phyloP scores from a whole-genome alignment of 768 basidiomycete species.

The Amanita jacksonii region DNA sequence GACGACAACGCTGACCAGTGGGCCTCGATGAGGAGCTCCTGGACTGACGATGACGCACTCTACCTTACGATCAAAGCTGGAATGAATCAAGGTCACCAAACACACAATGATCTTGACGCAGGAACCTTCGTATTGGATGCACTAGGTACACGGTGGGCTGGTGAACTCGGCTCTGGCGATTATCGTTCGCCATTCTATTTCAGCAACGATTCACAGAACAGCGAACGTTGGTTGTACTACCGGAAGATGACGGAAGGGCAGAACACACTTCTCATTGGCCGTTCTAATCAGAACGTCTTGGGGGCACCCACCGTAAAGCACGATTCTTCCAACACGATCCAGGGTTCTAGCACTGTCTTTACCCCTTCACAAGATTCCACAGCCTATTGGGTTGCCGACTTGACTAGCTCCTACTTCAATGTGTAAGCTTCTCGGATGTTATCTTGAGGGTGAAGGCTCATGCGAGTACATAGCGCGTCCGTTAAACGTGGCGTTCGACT shows the following conservation, averaged over 20 bases:
- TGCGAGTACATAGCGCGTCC: conserved; percentile 36
- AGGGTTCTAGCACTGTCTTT: conserved; percentile 81
- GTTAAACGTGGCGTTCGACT: conserved; percentile 79
- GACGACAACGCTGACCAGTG: conserved; percentile 65
- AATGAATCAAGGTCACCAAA: conserved; percentile 72
- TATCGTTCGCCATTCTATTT: conserved; percentile 76
- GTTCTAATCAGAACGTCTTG: conserved; percentile 71
- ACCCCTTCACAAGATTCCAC: conserved; percentile 54
- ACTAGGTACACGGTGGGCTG: conserved; percentile 88
- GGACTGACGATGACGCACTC: conserved; percentile 79
- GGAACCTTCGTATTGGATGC: conserved; percentile 97
- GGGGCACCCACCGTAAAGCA: conserved; percentile 53
- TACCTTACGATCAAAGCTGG: conserved; percentile 91
- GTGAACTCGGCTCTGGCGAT: conserved; percentile 86
- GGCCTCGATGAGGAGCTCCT: conserved; percentile 86
- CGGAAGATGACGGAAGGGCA: conserved; percentile 96
- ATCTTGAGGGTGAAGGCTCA: too few species aligned
- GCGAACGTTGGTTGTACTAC: conserved; percentile 85
- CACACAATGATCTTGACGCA: conserved; percentile 88
- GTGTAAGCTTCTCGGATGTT: conserved; percentile 58
- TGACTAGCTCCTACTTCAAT: conserved; percentile 66
- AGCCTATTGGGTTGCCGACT: conserved; percentile 73
- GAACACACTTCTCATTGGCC: conserved; percentile 79
- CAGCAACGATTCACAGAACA: conserved; percentile 54
- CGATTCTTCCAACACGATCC: conserved; percentile 43